Percentiles rank a stretch among this genome's conserved stretches.
phyloP scores from a whole-genome alignment of 2,329 filamentous ascomycete genomes.

The Claviceps maximensis region DNA sequence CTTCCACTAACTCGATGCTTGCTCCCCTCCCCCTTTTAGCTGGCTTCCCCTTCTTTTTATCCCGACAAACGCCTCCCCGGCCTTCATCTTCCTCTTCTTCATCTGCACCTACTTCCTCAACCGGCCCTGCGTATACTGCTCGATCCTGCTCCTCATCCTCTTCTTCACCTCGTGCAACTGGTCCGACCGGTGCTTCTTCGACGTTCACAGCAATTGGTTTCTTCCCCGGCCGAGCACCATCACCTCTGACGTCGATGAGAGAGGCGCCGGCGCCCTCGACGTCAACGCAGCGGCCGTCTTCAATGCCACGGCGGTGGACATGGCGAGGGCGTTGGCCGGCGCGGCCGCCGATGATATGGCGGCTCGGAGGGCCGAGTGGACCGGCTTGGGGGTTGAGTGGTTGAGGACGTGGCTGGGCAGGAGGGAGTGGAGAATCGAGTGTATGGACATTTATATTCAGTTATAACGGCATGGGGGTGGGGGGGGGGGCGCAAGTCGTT shows the following conservation, averaged over 20 bases:
- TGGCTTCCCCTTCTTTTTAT: slow-evolving; percentile 84
- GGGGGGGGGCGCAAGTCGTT: no score
- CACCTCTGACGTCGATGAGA: slow-evolving; percentile 8
- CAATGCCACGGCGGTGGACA: slow-evolving; percentile 37
- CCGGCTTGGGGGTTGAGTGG: slow-evolving; percentile 74
- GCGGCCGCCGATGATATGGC: slow-evolving; percentile 51
- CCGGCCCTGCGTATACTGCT: slow-evolving; percentile 95
- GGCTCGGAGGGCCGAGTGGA: slow-evolving; percentile 50
- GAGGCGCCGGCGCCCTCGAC: slow-evolving; percentile 9
- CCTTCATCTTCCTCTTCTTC: slow-evolving; percentile 82
- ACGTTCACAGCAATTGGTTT: slow-evolving; percentile 88
- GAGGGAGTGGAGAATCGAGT: slow-evolving; percentile 83
- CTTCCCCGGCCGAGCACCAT: slow-evolving; percentile 48
- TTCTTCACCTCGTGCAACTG: slow-evolving; percentile 86
- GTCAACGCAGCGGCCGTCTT: slow-evolving; percentile 16
- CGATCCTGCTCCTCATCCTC: slow-evolving; percentile 84
- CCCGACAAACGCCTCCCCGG: slow-evolving; percentile 70
- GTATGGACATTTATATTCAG: slow-evolving; percentile 75
- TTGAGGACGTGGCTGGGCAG: slow-evolving; percentile 66
- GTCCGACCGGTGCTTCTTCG: slow-evolving; percentile 85
- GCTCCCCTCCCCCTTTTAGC: slow-evolving; percentile 28
- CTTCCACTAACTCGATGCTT: background rate
- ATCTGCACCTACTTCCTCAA: slow-evolving; percentile 92
- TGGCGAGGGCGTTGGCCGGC: slow-evolving; percentile 48
- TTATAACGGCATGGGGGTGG: slow-evolving; percentile 23